Conservation (phyloP, 2,329 filamentous ascomycete genomes). For the Microdochium trichocladiopsis region DNA sequence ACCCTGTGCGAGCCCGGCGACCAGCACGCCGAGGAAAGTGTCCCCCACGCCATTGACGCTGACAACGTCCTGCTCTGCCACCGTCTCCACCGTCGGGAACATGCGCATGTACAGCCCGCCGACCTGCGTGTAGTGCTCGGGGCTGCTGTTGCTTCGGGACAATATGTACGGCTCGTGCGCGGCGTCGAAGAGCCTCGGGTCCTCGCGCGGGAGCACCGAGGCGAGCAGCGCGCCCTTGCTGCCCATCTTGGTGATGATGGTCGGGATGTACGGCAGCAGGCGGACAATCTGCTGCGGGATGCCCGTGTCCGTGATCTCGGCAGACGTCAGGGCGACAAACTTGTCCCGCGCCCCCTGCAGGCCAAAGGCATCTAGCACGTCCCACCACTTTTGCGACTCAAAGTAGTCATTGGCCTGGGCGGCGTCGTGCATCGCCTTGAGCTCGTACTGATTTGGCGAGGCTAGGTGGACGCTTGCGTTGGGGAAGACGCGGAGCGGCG, state of each 20-base stretch:
- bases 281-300: constrained; percentile 79
- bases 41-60: constrained; percentile 95
- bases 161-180: constrained; percentile 65
- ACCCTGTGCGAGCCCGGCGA: constrained; percentile 67
- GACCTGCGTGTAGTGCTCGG: constrained; percentile 32
- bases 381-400: constrained; percentile 68
- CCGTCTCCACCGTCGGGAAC: constrained; percentile 58
- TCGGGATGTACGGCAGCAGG: constrained; percentile 81
- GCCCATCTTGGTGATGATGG: constrained; percentile 79
- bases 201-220: constrained; percentile 58
- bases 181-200: constrained; percentile 57
- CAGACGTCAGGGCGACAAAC: constrained; percentile 61
- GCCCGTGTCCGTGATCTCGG: constrained; percentile 66
- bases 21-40: constrained; percentile 77
- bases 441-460: constrained; percentile 78
- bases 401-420: constrained; percentile 63
- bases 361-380: constrained; percentile 69
- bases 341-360: constrained; percentile 67
- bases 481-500: constrained; percentile 47
- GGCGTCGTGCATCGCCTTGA: constrained; percentile 68
- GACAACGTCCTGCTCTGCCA: constrained; percentile 56
- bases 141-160: constrained; percentile 47
- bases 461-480: constrained; percentile 61
- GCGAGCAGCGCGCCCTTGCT: constrained; percentile 68
- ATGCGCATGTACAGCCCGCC: constrained; percentile 78